These are phyloP conservation scores for Acanthamoeba sp. DNA, from an alignment of 208 protist species.

Conservation along the genomic window DNA sequence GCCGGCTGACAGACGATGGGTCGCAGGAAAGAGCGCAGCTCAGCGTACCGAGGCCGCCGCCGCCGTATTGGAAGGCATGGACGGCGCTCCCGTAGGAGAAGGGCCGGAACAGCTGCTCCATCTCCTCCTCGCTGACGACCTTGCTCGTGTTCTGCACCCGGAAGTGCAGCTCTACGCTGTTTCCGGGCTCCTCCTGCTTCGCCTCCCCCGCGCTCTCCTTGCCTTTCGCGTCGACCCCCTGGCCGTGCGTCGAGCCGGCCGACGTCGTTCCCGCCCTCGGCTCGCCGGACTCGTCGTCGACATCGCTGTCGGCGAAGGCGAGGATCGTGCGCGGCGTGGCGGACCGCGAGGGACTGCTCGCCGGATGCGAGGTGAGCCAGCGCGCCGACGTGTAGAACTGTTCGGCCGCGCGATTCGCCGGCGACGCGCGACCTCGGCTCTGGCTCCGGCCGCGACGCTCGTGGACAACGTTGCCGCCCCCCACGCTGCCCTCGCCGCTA, in stretches of 20 bases:
- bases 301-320: not conserved
- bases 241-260: not conserved
- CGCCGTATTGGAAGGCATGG: slow-evolving; percentile 57
- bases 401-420: not conserved
- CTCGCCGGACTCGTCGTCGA: not conserved
- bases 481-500: not conserved
- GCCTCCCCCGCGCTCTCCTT: not conserved
- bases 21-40: not conserved
- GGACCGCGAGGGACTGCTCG: not conserved
- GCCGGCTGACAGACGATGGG: not conserved
- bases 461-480: not conserved
- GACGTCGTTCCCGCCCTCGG: not conserved
- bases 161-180: slow-evolving; percentile 18
- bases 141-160: slow-evolving; percentile 15
- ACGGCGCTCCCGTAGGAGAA: slow-evolving; percentile 56
- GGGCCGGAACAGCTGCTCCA: slow-evolving; percentile 37
- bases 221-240: not conserved
- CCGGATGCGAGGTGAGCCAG: not conserved
- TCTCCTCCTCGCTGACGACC: not conserved
- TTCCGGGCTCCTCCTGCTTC: not conserved
- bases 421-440: not conserved
- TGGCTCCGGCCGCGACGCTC: not conserved
- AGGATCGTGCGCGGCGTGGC: not conserved
- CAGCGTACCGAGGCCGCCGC: slow-evolving; percentile 26
- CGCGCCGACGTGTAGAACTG: slow-evolving; percentile 6